A percentile compares a stretch with the other conserved stretches of the same genome.
These are phyloP conservation scores for Pichiaceae sp. DNA, from an alignment of 1,139 yeast species.

Conservation along the genomic window DNA sequence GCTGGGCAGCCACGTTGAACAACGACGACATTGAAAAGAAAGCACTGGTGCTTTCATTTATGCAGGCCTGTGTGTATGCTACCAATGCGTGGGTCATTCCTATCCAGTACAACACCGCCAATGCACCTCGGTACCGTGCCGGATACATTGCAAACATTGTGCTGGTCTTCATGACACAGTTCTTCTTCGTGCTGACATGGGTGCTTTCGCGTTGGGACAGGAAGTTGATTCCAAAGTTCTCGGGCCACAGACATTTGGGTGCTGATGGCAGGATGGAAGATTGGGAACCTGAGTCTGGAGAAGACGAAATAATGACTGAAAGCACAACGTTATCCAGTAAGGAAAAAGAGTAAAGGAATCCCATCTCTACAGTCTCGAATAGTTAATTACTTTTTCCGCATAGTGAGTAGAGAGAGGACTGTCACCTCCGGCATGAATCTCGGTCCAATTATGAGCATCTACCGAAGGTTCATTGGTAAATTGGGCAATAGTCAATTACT, in stretches of 20 bases:
- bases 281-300: too few species aligned
- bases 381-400: too few species aligned
- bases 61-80: slow-evolving; percentile 43
- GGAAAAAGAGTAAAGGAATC: too few species aligned
- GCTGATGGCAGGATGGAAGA: slow-evolving; percentile 1
- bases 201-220: slow-evolving; percentile 13
- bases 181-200: slow-evolving; percentile 7
- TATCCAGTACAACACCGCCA: slow-evolving; percentile 37
- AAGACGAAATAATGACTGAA: too few species aligned
- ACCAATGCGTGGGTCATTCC: slow-evolving; percentile 38
- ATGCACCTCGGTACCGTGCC: slow-evolving; percentile 35
- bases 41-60: slow-evolving; percentile 37
- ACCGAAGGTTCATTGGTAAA: too few species aligned
- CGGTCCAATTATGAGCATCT: too few species aligned
- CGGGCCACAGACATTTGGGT: slow-evolving; percentile 10
- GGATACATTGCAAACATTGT: slow-evolving; percentile 46
- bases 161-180: slow-evolving; percentile 21
- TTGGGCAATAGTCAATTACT: too few species aligned
- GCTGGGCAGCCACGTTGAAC: slow-evolving; percentile 42
- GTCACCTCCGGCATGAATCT: too few species aligned
- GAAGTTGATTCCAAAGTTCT: slow-evolving; percentile 7
- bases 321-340: too few species aligned
- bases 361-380: too few species aligned
- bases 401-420: too few species aligned
- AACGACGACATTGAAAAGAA: slow-evolving; percentile 38